These are phyloP conservation scores for Claviceps arundinis DNA, from an alignment of 2,329 filamentous ascomycete genomes.

Conservation along the genomic window DNA sequence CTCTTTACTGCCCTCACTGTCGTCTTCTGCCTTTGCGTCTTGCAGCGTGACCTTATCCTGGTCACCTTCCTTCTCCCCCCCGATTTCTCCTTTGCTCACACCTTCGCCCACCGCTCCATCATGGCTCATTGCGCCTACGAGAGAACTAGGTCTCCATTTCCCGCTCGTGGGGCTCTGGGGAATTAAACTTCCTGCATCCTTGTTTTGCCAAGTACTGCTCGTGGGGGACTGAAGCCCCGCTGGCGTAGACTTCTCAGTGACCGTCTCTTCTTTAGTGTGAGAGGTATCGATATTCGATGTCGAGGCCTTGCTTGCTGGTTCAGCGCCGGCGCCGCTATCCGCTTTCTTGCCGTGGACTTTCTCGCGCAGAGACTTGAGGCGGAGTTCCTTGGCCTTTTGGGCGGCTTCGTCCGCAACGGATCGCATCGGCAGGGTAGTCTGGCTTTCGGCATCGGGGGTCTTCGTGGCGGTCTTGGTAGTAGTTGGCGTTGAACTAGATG, in stretches of 20 bases:
- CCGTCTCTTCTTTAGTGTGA: conserved; percentile 5
- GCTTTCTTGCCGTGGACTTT: conserved; percentile 39
- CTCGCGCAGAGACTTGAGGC: conserved; percentile 38
- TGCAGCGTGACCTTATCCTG: conserved; percentile 26
- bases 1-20: conserved; percentile 11
- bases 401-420: conserved; percentile 53
- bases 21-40: conserved; percentile 10
- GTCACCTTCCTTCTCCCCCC: conserved; percentile 23
- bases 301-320: not conserved
- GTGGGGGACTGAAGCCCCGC: conserved; percentile 18
- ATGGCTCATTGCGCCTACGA: conserved; percentile 16
- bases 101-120: conserved; percentile 10
- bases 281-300: not conserved
- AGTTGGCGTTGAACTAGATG: conserved; percentile 8
- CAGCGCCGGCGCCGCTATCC: conserved; percentile 7
- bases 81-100: conserved; percentile 19
- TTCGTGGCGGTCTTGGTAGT: conserved; percentile 12
- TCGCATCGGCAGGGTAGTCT: conserved; percentile 28
- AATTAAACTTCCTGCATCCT: conserved; percentile 3
- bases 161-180: conserved; percentile 9
- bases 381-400: conserved; percentile 47
- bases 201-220: conserved; percentile 5
- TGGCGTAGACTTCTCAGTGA: conserved; percentile 1
- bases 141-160: conserved; percentile 5
- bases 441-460: conserved; percentile 11